These are phyloP conservation scores for Pichia sp. DNA, from an alignment of 1,139 yeast species.

Conservation along the genomic window DNA sequence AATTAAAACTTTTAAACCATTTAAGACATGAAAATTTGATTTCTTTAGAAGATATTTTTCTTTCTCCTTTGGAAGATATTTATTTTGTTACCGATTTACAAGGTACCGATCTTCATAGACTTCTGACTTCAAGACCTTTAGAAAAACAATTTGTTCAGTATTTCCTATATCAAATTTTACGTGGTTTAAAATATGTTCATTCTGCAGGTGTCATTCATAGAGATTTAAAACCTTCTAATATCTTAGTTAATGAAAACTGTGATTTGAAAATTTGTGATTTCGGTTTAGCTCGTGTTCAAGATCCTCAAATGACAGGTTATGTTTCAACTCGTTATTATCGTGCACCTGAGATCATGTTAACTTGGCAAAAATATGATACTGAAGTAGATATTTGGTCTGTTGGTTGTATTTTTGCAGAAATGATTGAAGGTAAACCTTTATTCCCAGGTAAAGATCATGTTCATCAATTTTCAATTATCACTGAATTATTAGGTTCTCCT, in stretches of 20 bases:
- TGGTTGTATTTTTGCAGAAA: constrained; percentile 98
- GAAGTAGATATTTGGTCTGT: constrained; percentile 99
- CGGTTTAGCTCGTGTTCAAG: constrained; percentile 94
- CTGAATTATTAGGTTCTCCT: constrained; percentile 93
- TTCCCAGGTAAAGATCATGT: constrained; percentile 99
- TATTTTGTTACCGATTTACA: constrained; percentile 95
- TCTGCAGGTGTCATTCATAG: constrained; percentile 97
- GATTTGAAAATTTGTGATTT: constrained; percentile 95
- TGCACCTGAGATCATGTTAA: constrained; percentile 98
- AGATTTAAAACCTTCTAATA: constrained; percentile 89
- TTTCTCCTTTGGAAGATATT: constrained; percentile 92
- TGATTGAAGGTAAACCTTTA: constrained; percentile 97
- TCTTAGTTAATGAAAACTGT: constrained; percentile 89
- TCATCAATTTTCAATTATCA: constrained; percentile 93
- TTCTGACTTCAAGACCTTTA: constrained; percentile 85
- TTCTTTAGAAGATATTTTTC: constrained; percentile 86
- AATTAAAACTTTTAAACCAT: constrained; percentile 86
- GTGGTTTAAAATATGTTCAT: constrained; percentile 93
- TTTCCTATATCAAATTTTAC: constrained; percentile 84
- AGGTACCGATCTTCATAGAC: constrained; percentile 92
- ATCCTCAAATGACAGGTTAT: constrained; percentile 98
- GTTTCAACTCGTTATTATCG: constrained; percentile 95
- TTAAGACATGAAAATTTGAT: constrained; percentile 91
- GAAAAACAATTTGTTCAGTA: constrained; percentile 96
- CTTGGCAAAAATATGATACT: constrained; percentile 99